phyloP scores from a whole-genome alignment of 2,329 filamentous ascomycete genomes.

The Cytospora paraplurivora region DNA sequence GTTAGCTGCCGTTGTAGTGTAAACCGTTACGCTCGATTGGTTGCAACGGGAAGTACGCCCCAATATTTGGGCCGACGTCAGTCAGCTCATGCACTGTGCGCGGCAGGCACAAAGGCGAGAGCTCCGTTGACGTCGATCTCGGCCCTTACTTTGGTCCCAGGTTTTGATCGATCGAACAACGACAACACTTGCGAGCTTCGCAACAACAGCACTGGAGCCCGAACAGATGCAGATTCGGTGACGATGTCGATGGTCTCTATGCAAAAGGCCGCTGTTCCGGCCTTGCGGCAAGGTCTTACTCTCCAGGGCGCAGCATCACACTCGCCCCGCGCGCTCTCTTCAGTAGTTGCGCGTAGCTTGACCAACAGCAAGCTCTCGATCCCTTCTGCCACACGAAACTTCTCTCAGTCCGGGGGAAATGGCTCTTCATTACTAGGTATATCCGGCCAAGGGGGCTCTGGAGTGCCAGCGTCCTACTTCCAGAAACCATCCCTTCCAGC shows the following conservation, averaged over 20 bases:
- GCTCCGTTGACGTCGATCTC: conserved; percentile 13
- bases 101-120: conserved; percentile 5
- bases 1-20: conserved; percentile 10
- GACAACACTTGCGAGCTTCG: conserved; percentile 15
- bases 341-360: conserved; percentile 18
- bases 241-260: conserved; percentile 29
- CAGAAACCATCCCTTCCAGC: conserved; percentile 74
- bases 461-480: conserved; percentile 74
- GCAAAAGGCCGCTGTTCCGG: conserved; percentile 27
- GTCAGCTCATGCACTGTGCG: conserved; percentile 7
- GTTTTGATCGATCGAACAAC: background rate
- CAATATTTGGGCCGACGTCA: conserved; percentile 6
- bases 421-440: conserved; percentile 32
- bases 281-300: conserved; percentile 21
- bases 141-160: conserved; percentile 1
- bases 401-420: conserved; percentile 29
- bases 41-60: background rate
- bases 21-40: conserved; percentile 22
- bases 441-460: conserved; percentile 39
- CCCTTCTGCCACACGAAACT: conserved; percentile 19
- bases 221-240: conserved; percentile 30
- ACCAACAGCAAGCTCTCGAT: conserved; percentile 10
- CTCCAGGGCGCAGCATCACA: conserved; percentile 16
- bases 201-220: conserved; percentile 9
- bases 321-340: conserved; percentile 18